phyloP scores from a whole-genome alignment of 2,329 filamentous ascomycete genomes.

The Hypoxylon sp. region DNA sequence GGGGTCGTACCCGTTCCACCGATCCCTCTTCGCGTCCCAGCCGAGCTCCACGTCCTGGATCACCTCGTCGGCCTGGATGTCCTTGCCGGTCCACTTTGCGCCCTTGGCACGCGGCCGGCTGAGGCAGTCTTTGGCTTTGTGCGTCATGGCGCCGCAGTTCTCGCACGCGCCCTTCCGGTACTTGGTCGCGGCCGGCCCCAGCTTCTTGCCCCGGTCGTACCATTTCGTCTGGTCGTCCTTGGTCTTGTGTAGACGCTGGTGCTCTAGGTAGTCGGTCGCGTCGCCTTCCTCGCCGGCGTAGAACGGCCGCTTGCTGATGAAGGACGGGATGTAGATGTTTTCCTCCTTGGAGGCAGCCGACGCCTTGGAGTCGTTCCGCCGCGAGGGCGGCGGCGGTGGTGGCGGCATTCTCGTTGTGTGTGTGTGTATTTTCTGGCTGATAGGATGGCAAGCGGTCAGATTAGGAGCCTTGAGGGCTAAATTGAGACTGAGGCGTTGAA shows the following conservation, averaged over 20 bases:
- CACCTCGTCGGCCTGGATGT: conserved; percentile 93
- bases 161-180: conserved; percentile 98
- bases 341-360: conserved; percentile 80
- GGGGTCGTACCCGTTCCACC: conserved; percentile 98
- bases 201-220: conserved; percentile 91
- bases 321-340: conserved; percentile 98
- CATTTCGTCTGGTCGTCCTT: conserved; percentile 82
- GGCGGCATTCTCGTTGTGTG: conserved; percentile 49
- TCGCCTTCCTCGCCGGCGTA: conserved; percentile 87
- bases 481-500: too few species aligned
- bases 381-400: conserved; percentile 55
- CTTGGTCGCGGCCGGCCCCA: conserved; percentile 91
- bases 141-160: conserved; percentile 97
- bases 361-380: conserved; percentile 51
- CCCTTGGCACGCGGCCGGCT: conserved; percentile 89
- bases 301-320: conserved; percentile 98
- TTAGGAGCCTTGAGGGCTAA: too few species aligned
- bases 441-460: background rate
- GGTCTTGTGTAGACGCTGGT: conserved; percentile 89
- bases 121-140: conserved; percentile 94
- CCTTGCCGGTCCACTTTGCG: conserved; percentile 90
- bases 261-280: conserved; percentile 90
- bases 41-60: conserved; percentile 88
- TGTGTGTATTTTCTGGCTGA: background rate
- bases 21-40: conserved; percentile 97